These are phyloP conservation scores for Colletotrichum musae DNA, from an alignment of 2,329 filamentous ascomycete genomes.

Conservation along the genomic window DNA sequence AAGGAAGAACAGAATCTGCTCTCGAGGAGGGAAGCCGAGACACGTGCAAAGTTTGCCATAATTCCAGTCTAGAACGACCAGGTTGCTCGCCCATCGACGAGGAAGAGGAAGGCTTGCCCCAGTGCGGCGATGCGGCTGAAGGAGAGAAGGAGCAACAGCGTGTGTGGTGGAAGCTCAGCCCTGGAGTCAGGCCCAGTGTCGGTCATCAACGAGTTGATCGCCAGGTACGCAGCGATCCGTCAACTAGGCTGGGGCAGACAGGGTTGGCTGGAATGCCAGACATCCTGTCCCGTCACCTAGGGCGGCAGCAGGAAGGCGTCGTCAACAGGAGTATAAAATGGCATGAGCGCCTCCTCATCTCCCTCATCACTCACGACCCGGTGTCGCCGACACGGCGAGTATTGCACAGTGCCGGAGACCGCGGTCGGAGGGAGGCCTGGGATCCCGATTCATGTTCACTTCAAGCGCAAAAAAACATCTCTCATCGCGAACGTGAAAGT, in stretches of 20 bases:
- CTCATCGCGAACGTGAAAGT: conserved; percentile 37
- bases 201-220: background rate
- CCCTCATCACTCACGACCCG: background rate
- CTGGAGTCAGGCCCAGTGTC: background rate
- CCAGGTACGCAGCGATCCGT: background rate
- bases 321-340: background rate
- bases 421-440: no score
- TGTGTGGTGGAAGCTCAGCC: background rate
- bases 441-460: background rate
- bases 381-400: background rate
- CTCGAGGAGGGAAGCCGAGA: conserved; percentile 2
- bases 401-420: no score
- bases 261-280: background rate
- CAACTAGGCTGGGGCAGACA: background rate
- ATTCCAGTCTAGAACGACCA: conserved; percentile 10
- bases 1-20: background rate
- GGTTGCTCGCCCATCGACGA: conserved; percentile 1
- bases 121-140: background rate
- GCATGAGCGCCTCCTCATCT: conserved; percentile 14
- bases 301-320: background rate
- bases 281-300: background rate
- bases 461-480: background rate
- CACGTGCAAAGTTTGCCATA: conserved; percentile 16
- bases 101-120: background rate
- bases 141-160: background rate